phyloP scores from a whole-genome alignment of 805 yeast genomes.

The Brettanomyces sp. region DNA sequence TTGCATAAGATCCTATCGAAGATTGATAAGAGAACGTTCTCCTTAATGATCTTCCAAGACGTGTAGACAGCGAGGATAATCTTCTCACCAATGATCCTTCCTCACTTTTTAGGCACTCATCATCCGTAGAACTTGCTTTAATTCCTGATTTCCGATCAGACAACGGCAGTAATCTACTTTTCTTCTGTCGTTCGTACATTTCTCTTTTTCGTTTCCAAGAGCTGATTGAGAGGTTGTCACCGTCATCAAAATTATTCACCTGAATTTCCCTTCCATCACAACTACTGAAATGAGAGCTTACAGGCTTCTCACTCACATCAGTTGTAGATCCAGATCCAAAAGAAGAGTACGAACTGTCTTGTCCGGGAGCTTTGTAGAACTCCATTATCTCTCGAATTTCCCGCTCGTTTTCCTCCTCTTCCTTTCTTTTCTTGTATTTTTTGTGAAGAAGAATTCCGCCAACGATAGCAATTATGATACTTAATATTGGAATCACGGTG shows the following conservation, averaged over 20 bases:
- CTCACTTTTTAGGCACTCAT: neutral
- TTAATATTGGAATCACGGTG: constrained; percentile 33
- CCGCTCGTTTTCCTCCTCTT: constrained; percentile 20
- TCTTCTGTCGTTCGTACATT: constrained; percentile 26
- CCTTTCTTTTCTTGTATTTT: constrained; percentile 18
- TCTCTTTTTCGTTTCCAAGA: constrained; percentile 46
- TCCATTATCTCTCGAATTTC: constrained; percentile 24
- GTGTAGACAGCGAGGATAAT: constrained; percentile 20
- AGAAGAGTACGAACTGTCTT: constrained; percentile 13
- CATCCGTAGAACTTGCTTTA: neutral
- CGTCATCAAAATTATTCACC: constrained; percentile 24
- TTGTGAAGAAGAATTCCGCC: constrained; percentile 21
- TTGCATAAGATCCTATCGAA: constrained; percentile 14
- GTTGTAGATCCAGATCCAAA: constrained; percentile 8
- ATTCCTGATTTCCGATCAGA: neutral
- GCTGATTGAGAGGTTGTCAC: constrained; percentile 38
- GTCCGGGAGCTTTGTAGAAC: constrained; percentile 19
- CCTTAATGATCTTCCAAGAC: constrained; percentile 17
- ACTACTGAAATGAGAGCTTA: constrained; percentile 4
- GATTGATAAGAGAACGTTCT: constrained; percentile 22
- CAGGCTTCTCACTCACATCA: constrained; percentile 2
- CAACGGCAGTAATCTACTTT: constrained; percentile 1
- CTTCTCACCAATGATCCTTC: constrained; percentile 15
- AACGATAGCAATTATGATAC: constrained; percentile 25
- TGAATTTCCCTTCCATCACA: constrained; percentile 7